Evolutionary conservation across 2,329 filamentous ascomycete genomes (phyloP).

Genomic region (Orbilia oligospora): DNA sequence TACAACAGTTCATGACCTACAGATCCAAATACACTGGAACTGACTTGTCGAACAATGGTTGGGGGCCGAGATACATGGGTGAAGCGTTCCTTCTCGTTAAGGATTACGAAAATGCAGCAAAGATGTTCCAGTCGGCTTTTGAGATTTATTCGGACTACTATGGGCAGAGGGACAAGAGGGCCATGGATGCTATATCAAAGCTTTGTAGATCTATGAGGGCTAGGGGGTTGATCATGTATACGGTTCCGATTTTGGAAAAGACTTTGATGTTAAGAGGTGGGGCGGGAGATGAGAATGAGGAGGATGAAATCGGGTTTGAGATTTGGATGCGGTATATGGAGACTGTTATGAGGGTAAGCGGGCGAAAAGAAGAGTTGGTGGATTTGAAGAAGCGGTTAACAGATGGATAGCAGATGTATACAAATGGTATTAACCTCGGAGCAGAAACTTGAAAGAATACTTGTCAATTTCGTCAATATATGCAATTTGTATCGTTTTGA

Average conservation of each 20-base stretch:
- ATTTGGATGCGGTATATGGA: conserved; percentile 36
- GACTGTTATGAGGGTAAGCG: conserved; percentile 13
- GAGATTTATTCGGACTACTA: not conserved
- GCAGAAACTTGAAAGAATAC: too few relatives aligned
- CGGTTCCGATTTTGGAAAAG: conserved; percentile 29
- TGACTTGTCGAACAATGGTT: too few relatives aligned
- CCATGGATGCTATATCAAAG: too few relatives aligned
- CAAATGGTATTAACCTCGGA: too few relatives aligned
- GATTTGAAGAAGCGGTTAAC: not conserved
- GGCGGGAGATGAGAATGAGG: not conserved
- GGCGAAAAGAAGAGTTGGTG: not conserved
- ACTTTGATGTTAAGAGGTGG: not conserved
- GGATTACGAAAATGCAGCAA: not conserved
- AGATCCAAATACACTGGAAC: too few relatives aligned
- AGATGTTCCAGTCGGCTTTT: conserved; percentile 24
- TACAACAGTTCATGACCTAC: too few relatives aligned
- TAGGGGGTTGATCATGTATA: conserved; percentile 32
- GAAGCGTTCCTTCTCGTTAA: not conserved
- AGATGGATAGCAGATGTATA: too few relatives aligned
- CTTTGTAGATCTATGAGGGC: conserved; percentile 4
- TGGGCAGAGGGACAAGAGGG: not conserved
- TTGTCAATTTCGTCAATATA: too few relatives aligned
- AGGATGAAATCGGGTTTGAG: conserved; percentile 1
- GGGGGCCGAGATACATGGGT: too few relatives aligned
- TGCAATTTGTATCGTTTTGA: too few relatives aligned